These are phyloP conservation scores for Hibiscus mutabilis DNA, from an alignment of 345 rosid species.

Conservation along the genomic window DNA sequence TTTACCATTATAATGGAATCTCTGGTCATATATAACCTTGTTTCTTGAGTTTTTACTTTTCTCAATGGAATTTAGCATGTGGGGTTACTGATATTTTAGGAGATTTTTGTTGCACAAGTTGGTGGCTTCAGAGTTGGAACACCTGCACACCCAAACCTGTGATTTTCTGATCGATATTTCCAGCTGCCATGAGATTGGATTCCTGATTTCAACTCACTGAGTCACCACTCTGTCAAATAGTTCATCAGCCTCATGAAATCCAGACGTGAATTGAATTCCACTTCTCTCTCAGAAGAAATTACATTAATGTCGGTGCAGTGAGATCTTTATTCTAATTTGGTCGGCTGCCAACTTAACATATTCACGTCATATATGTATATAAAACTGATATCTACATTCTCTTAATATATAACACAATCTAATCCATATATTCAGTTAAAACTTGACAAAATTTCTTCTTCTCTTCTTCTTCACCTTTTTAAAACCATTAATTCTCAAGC, in stretches of 20 bases:
- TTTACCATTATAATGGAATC: constrained; percentile 17
- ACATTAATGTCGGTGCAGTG: constrained; percentile 23
- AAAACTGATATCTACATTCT: background rate
- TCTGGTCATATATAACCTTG: too few relatives aligned
- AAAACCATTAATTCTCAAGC: too few relatives aligned
- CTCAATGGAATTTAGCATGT: background rate
- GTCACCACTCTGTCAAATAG: constrained; percentile 22
- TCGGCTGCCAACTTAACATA: constrained; percentile 28
- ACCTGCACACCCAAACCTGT: too few relatives aligned
- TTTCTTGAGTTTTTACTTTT: constrained; percentile 2
- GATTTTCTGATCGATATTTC: background rate
- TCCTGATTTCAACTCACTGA: background rate
- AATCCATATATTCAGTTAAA: background rate
- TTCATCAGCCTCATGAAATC: constrained; percentile 9
- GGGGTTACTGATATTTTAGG: background rate
- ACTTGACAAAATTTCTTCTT: too few relatives aligned
- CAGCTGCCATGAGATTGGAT: too few relatives aligned
- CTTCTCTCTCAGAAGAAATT: constrained; percentile 14
- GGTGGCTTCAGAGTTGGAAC: background rate
- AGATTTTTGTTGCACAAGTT: background rate
- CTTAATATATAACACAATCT: background rate
- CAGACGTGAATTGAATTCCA: constrained; percentile 1
- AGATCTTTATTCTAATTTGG: constrained; percentile 29
- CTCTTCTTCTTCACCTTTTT: too few relatives aligned
- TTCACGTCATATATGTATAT: background rate